Percentiles rank a stretch among this genome's conserved stretches.
Conservation (phyloP, 768 basidiomycete genomes). For the Kondoa malvinella region DNA sequence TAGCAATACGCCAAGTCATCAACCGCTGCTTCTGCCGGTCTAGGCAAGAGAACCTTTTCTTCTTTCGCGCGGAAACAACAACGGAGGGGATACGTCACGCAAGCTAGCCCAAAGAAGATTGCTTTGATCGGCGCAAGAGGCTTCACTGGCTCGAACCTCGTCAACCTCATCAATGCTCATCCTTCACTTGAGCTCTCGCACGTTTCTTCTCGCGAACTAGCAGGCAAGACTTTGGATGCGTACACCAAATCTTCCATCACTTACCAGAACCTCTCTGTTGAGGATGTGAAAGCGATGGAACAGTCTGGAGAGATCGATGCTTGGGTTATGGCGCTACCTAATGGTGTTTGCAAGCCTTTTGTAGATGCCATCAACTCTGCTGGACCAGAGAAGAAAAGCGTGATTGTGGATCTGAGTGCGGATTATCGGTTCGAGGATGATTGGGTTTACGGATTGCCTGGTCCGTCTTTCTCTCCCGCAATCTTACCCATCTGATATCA, state of each 20-base stretch:
- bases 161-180: conserved; percentile 68
- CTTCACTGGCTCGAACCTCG: conserved; percentile 83
- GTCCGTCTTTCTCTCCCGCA: conserved; percentile 44
- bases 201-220: conserved; percentile 88
- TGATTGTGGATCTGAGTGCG: conserved; percentile 79
- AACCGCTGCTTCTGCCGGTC: conserved; percentile 38
- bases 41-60: conserved; percentile 31
- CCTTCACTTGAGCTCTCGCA: conserved; percentile 79
- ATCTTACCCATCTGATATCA: conserved; percentile 22
- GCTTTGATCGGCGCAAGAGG: conserved; percentile 90
- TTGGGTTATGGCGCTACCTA: conserved; percentile 99
- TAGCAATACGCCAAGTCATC: conserved; percentile 30
- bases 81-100: conserved; percentile 48
- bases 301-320: conserved; percentile 78
- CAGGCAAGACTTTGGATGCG: conserved; percentile 56
- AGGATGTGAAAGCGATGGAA: conserved; percentile 77
- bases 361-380: conserved; percentile 67
- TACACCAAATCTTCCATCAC: conserved; percentile 59
- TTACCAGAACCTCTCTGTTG: conserved; percentile 62
- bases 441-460: conserved; percentile 97
- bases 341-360: conserved; percentile 88
- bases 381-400: conserved; percentile 46
- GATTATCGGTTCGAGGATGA: conserved; percentile 87
- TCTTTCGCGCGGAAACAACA: conserved; percentile 36
- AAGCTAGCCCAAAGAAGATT: conserved; percentile 53